phyloP scores from a whole-genome alignment of 2,329 filamentous ascomycete species.

The Sclerotinia trifoliorum region DNA sequence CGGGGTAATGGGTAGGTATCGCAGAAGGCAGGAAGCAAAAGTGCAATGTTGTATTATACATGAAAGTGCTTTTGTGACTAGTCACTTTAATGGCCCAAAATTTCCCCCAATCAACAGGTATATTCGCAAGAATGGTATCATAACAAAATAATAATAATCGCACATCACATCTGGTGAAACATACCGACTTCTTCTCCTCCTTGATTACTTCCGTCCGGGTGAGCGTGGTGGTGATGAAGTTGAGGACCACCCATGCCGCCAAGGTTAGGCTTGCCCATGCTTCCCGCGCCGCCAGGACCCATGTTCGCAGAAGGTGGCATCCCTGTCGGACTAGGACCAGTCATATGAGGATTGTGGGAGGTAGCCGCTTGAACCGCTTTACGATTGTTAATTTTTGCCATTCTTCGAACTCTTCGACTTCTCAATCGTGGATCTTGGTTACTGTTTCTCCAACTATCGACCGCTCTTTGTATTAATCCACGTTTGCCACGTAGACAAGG shows the following conservation, averaged over 20 bases:
- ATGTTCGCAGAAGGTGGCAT: conserved; percentile 64
- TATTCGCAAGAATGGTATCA: conserved; percentile 39
- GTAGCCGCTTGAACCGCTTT: conserved; percentile 62
- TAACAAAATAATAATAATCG: conserved; percentile 38
- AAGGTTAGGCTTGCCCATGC: conserved; percentile 66
- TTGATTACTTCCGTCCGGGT: conserved; percentile 64
- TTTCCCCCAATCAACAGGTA: conserved; percentile 31
- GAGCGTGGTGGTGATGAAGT: conserved; percentile 70
- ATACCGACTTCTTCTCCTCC: conserved; percentile 89
- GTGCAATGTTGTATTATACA: conserved; percentile 43
- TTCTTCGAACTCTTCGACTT: conserved; percentile 86
- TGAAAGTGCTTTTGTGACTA: conserved; percentile 35
- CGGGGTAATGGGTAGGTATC: conserved; percentile 34
- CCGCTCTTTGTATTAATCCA: conserved; percentile 91
- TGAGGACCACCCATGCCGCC: conserved; percentile 61
- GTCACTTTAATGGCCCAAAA: conserved; percentile 26
- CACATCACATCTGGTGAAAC: conserved; percentile 75
- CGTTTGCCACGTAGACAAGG: conserved; percentile 87
- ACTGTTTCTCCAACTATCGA: conserved; percentile 98
- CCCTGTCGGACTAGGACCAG: conserved; percentile 64
- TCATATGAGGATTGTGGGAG: conserved; percentile 59
- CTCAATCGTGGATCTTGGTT: conserved; percentile 91
- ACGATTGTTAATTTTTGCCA: conserved; percentile 92
- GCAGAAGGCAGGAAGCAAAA: conserved; percentile 35
- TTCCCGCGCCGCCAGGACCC: conserved; percentile 50